Evolutionary conservation across 1,139 yeast species (phyloP), one percentile per base, ranked within the genome.

Genomic region (Lodderomyces orthopsilosis): DNA sequence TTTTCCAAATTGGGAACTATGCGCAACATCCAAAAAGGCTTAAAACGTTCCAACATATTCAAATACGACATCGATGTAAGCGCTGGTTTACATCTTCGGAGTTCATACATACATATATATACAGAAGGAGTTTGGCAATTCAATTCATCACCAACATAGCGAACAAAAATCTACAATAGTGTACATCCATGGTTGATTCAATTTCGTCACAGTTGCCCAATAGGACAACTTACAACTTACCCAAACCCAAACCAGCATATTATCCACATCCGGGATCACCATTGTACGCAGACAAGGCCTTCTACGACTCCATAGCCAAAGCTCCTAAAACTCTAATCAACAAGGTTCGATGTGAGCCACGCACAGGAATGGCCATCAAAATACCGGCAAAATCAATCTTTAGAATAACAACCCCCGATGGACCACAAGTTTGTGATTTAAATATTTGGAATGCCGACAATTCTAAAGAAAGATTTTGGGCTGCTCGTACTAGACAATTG

Each of bases 381-480:
- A 79, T 81, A 12, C 82, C 84, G 10, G 80, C 81, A 18, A 79
- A 77, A 13, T 67, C 75, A 24, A 72, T 81, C 22, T 79, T 83
- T 49, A 65, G 87, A 30, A 66, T 82, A 42, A 77, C 79, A 5
- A 78, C 85, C 0, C 83, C 85, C 1, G 81, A 81, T 50, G 87
- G 87, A 2, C 84, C 87, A 1, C 87, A 81, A 57, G 87, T 82
- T 4, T 81, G 85, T 53, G 87, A 82, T 54, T 70, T 81, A 59
- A 81, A 82, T 60, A 74, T 80, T 41, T 81, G 86, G 87, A 77
- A 74, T 54, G 64, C 65, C 35, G 70, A 77, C 51, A 79, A 81
- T 55, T 85, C 83, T 14, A 64, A 85, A 47, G 87, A 82, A 55
- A 62, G 83, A 47, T 71, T 81, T 56, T 82, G 87, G 87, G 87